phyloP scores from a whole-genome alignment of 2,329 filamentous ascomycete genomes.

The Aspergillus piperis region DNA sequence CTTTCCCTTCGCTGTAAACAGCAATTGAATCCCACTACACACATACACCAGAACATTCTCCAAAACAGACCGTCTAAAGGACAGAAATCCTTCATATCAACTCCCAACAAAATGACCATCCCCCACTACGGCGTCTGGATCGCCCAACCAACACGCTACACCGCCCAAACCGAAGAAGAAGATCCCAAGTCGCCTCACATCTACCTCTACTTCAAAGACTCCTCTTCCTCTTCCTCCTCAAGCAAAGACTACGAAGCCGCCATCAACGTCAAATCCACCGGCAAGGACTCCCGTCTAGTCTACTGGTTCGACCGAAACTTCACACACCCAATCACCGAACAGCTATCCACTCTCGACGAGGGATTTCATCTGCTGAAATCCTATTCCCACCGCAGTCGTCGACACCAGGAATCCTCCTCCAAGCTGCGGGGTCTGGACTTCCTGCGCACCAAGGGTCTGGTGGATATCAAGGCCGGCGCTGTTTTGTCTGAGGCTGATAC shows the following conservation, averaged over 20 bases:
- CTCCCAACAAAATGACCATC: slow-evolving; percentile 12
- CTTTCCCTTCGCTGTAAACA: no score
- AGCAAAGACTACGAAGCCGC: slow-evolving; percentile 14
- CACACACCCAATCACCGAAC: slow-evolving; percentile 17
- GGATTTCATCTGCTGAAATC: slow-evolving; percentile 15
- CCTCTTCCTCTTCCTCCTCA: background rate
- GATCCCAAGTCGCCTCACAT: slow-evolving; percentile 7
- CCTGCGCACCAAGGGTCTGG: slow-evolving; percentile 17
- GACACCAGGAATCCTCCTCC: background rate
- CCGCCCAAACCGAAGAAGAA: slow-evolving; percentile 3
- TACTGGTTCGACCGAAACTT: slow-evolving; percentile 21
- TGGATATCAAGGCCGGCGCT: slow-evolving; percentile 17
- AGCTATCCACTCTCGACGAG: slow-evolving; percentile 7
- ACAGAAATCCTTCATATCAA: no score
- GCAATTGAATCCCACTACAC: no score
- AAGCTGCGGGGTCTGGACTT: slow-evolving; percentile 17
- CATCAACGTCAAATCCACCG: slow-evolving; percentile 21
- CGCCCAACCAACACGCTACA: slow-evolving; percentile 3
- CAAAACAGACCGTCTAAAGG: no score
- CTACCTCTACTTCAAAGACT: slow-evolving; percentile 10
- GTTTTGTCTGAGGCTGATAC: slow-evolving; percentile 23
- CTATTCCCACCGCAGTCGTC: background rate
- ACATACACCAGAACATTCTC: no score
- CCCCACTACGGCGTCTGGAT: slow-evolving; percentile 20
- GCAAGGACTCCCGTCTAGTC: slow-evolving; percentile 21